Base-by-base conservation (phyloP, 371 early-diverging fungal genomes). In the Apophysomyces sp. region DNA sequence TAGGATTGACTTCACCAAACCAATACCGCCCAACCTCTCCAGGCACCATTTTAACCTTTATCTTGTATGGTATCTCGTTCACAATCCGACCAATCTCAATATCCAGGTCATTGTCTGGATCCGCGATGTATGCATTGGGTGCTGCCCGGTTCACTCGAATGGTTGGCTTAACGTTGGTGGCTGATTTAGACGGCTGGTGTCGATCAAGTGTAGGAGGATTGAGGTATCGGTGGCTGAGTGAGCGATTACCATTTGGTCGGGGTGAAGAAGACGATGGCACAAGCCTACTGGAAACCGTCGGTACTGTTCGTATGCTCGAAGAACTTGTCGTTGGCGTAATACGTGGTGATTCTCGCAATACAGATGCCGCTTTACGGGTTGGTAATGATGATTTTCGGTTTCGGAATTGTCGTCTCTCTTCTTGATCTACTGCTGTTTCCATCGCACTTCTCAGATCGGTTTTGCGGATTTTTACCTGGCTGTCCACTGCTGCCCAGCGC, bases 1-100 rank as follows among this genome's bases (percentile, higher is more conserved):
- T 88, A 13, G 89, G 89, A 60, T 89, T 86, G 28, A 80, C 67
- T 21, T 86, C 85, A 21, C 90, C 90, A 76, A 90, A 89, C 85
- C 87, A 84, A 68, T 92, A 90, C 36, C 84, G 78, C 24, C 89
- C 91, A 1, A 81, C 83, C 61, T 90, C 89, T 7, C 81, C 81
- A 55, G 73, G 82, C 4, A 78, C 78, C 82, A 78, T 78, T 62
- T 78, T 77, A 59, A 82, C 76, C 18, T 61, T 65, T 12, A 82
- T 60, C 44, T 72, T 73, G 55, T 77, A 77, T 0, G 79, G 79
- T 3, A 73, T 73, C 16, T 82, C 82, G 57, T 92, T 92, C 16
- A 92, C 86, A 29, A 90, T 85, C 28, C 78, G 63, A 7, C 89
- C 92, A 0, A 92, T 72, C 41, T 87, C 89, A 1, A 89, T 84